Conservation (phyloP, 2,329 filamentous ascomycete species). For the Pestalotiopsis sp. region DNA sequence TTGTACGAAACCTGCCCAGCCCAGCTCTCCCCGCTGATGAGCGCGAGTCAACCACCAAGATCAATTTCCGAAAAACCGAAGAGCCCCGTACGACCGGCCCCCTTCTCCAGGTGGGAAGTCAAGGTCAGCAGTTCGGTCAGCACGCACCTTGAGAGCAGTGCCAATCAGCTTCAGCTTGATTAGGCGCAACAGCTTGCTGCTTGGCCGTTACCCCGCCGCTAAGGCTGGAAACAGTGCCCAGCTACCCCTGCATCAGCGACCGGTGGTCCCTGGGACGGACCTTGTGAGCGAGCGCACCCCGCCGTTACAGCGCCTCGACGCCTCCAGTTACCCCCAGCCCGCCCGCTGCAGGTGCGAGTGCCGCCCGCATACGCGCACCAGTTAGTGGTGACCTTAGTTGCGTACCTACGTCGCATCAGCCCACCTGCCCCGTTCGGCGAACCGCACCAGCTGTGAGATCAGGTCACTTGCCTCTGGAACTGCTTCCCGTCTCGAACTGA, state of each 20-base stretch:
- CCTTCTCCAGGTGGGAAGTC: background rate
- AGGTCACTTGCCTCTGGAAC: background rate
- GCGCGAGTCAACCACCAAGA: background rate
- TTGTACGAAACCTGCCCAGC: background rate
- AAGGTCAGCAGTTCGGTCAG: background rate
- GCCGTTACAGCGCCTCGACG: slow-evolving; percentile 1
- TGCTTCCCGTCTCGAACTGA: background rate
- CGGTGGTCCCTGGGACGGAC: background rate
- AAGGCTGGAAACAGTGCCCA: slow-evolving; percentile 8
- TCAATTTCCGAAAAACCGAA: background rate
- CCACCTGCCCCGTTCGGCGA: slow-evolving; percentile 12
- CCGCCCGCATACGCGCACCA: background rate
- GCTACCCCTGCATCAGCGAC: background rate
- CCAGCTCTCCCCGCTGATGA: background rate
- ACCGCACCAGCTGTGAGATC: slow-evolving; percentile 6
- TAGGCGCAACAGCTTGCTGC: background rate
- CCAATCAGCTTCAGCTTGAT: slow-evolving; percentile 1
- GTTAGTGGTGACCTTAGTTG: background rate
- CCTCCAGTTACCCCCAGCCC: background rate
- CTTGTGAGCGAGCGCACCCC: background rate
- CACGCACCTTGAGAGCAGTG: too few relatives aligned
- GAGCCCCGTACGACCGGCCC: background rate
- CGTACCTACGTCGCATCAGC: background rate
- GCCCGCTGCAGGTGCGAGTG: background rate
- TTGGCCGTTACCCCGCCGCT: slow-evolving; percentile 3